A percentile compares a stretch with the other conserved stretches of the same genome.
Evolutionary conservation across 2,329 filamentous ascomycete genomes (phyloP).

Genomic region (Talaromyces pinophilus): DNA sequence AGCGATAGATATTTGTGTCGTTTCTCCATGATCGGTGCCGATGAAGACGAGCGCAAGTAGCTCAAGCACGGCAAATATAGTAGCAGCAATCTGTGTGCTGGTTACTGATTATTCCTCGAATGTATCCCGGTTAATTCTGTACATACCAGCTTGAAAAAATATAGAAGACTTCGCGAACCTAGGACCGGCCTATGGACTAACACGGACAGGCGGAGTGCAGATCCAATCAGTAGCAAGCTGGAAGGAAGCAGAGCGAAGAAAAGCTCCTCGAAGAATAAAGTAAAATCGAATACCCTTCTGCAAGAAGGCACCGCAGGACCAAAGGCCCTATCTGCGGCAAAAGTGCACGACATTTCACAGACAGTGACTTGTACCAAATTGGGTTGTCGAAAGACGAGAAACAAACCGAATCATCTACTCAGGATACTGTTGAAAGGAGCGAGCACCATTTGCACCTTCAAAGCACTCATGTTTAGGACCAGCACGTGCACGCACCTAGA

Average conservation of each 20-base stretch:
- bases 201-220: constrained; percentile 2
- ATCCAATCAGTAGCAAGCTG: constrained; percentile 7
- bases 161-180: constrained; percentile 1
- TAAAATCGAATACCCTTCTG: background rate
- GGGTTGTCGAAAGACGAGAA: background rate
- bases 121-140: background rate
- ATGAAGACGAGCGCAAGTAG: constrained; percentile 9
- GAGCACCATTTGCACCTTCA: background rate
- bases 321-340: background rate
- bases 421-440: background rate
- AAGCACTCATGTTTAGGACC: background rate
- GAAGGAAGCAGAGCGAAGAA: background rate
- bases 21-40: constrained; percentile 1
- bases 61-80: constrained; percentile 4
- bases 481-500: background rate
- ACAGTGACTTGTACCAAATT: background rate
- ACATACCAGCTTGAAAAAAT: constrained; percentile 10
- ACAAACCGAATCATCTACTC: background rate
- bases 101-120: background rate
- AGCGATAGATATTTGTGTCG: constrained; percentile 1
- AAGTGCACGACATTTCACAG: background rate
- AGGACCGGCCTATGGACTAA: background rate
- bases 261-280: constrained; percentile 2
- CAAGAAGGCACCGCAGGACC: background rate
- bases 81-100: background rate